phyloP scores from a whole-genome alignment of 2,329 filamentous ascomycete genomes.

The Nannizziopsis barbatae region DNA sequence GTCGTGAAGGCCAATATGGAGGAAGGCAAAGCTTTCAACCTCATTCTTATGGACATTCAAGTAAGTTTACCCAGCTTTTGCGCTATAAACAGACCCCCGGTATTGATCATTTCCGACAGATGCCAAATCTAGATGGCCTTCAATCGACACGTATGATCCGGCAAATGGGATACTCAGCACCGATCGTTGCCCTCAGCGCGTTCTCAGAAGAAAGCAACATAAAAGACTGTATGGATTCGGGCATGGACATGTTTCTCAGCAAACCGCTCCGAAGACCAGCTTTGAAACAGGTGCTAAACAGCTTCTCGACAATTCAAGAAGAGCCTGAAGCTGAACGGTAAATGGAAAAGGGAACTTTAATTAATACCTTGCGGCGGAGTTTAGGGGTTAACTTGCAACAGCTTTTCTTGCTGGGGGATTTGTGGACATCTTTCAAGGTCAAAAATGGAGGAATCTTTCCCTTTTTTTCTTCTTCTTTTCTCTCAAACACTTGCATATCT shows the following conservation, averaged over 20 bases:
- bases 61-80: conserved; percentile 37
- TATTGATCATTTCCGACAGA: conserved; percentile 29
- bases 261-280: background rate
- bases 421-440: too few species aligned
- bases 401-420: too few species aligned
- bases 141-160: conserved; percentile 78
- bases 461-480: too few species aligned
- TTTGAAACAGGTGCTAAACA: too few species aligned
- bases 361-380: too few species aligned
- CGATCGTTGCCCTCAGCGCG: conserved; percentile 82
- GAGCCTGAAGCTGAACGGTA: too few species aligned
- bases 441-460: too few species aligned
- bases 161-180: conserved; percentile 72
- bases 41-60: conserved; percentile 90
- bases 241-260: conserved; percentile 48
- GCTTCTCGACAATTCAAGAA: too few species aligned
- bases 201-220: conserved; percentile 86
- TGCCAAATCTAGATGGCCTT: conserved; percentile 85
- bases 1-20: conserved; percentile 60
- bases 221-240: conserved; percentile 72
- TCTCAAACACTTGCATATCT: too few species aligned
- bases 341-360: too few species aligned
- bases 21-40: conserved; percentile 67
- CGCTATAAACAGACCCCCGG: background rate
- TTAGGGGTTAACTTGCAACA: too few species aligned